phyloP scores from a whole-genome alignment of 495 filamentous ascomycete genomes.

The Penicillium antarcticum region DNA sequence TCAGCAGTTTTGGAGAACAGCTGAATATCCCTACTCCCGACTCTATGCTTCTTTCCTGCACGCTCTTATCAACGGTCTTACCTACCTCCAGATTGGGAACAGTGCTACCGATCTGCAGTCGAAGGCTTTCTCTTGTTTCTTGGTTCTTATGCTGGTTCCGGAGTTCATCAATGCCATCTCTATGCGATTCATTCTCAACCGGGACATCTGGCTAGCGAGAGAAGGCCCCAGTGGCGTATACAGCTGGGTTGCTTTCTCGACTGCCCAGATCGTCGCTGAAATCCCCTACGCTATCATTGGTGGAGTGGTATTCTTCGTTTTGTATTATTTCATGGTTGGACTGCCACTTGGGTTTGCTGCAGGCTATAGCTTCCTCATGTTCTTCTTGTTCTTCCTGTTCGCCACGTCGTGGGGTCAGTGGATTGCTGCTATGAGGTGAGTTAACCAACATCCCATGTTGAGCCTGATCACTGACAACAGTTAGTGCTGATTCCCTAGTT shows the following conservation, averaged over 20 bases:
- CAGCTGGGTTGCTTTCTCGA: constrained; percentile 64
- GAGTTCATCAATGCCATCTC: constrained; percentile 76
- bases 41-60: constrained; percentile 76
- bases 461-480: constrained; percentile 24
- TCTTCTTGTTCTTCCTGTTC: constrained; percentile 76
- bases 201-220: constrained; percentile 67
- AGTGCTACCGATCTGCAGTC: constrained; percentile 67
- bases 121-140: constrained; percentile 78
- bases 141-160: constrained; percentile 71
- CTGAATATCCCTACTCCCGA: constrained; percentile 77
- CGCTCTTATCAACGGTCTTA: constrained; percentile 72
- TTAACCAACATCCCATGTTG: not conserved
- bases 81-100: constrained; percentile 67
- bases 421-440: constrained; percentile 60
- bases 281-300: constrained; percentile 72
- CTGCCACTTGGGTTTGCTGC: constrained; percentile 56
- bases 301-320: constrained; percentile 67
- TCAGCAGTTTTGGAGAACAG: constrained; percentile 69
- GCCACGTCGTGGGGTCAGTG: constrained; percentile 69
- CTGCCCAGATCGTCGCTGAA: constrained; percentile 69
- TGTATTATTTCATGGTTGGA: constrained; percentile 70
- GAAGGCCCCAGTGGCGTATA: constrained; percentile 77
- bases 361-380: constrained; percentile 80
- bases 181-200: constrained; percentile 69
- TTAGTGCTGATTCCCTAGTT: constrained; percentile 63